Evolutionary conservation across 805 yeast species (phyloP), one percentile per base, ranked within the genome.

Genomic region (Nakazawaea ambrosiae): DNA sequence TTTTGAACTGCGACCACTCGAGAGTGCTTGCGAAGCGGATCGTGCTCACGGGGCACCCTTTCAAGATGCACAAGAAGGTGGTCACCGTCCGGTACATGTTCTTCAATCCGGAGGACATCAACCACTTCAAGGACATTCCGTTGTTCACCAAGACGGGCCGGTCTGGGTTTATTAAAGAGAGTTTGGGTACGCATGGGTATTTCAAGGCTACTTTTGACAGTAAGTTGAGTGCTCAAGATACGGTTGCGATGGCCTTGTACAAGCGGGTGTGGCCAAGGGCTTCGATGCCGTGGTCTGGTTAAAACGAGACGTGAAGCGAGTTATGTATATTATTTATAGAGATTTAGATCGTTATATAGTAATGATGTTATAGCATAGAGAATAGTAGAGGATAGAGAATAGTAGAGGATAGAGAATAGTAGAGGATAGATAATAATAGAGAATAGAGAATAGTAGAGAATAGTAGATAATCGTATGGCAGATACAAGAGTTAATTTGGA

Each of bases 171-270:
- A 90, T 94, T 57, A 90, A 86, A 61, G 97, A 90, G 58, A 76
- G 89, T 55, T 70, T 92, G 66, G 99, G 99, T 63, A 92, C 98
- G 2, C 98, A 92, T 57, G 99, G 99, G 45, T 87, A 90, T 66
- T 89, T 82, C 75, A 92, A 92, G 65, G 96, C 97, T 18, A 82
- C 84, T 7, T 92, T 92, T 51, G 97, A 92, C 55, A 90, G 89
- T 42, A 85, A 81, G 52, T 66, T 94, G 51, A 78, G 83, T 36
- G 82, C 96, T 0, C 97, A 89, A 62, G 99, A 92, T 60, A 79
- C 85, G 11, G 78, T 92, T 34, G 97, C 87, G 17, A 87, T 92
- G 97, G 78, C 96, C 22, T 62, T 92, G 49, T 92, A 84, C 66
- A 90, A 86, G 64, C 78, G 98, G 53, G 82, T 82, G 44, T 92